Evolutionary conservation across 257 asterid genomes (phyloP).

Genomic region (Verbascum thapsus): DNA sequence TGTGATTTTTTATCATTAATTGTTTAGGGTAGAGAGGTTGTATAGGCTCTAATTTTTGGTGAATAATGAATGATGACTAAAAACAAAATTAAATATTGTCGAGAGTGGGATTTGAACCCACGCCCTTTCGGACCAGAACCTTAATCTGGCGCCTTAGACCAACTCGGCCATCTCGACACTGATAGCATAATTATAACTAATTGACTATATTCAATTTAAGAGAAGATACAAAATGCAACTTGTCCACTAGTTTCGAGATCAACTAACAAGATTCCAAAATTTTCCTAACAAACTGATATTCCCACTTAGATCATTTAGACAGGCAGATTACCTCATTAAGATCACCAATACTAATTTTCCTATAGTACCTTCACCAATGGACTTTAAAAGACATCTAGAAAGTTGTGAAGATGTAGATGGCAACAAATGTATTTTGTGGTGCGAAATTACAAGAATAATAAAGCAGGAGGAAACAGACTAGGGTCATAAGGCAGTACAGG

Average conservation of each 20-base stretch:
- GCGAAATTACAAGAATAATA: not conserved
- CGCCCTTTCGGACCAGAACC: conserved; percentile 99
- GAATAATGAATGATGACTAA: too few relatives aligned
- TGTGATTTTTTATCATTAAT: too few relatives aligned
- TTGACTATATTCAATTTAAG: too few relatives aligned
- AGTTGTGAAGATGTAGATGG: not conserved
- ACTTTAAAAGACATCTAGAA: not conserved
- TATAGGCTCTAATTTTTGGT: too few relatives aligned
- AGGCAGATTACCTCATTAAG: too few relatives aligned
- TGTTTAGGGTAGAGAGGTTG: too few relatives aligned
- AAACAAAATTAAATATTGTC: not conserved
- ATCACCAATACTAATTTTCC: not conserved
- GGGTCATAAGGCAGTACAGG: not conserved
- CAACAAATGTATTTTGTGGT: not conserved
- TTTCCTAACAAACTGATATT: too few relatives aligned
- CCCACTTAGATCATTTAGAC: too few relatives aligned
- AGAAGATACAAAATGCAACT: too few relatives aligned
- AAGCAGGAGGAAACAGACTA: not conserved
- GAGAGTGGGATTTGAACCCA: conserved; percentile 97
- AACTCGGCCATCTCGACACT: conserved; percentile 87
- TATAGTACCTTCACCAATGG: not conserved
- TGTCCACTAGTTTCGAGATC: too few relatives aligned
- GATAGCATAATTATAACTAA: too few relatives aligned
- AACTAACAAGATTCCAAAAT: too few relatives aligned
- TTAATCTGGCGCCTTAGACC: conserved; percentile 99